Evolutionary conservation across 2,329 filamentous ascomycete species (phyloP).

Genomic region (Lecanicillium sp.): DNA sequence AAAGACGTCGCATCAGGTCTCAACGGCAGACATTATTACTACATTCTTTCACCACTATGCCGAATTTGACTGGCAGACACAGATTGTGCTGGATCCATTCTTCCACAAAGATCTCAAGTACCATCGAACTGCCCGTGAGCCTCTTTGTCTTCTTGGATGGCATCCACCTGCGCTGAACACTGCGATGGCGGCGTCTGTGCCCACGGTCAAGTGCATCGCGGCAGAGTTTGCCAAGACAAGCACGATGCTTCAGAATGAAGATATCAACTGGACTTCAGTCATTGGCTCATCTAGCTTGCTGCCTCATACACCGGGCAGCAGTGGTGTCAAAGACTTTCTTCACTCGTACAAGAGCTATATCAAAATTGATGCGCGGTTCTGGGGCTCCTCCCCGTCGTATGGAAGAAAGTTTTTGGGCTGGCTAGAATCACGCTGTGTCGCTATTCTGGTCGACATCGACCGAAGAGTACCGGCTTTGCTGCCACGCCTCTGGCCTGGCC

Average conservation of each 20-base stretch:
- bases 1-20: constrained; percentile 24
- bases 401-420: constrained; percentile 52
- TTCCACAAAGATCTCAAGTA: constrained; percentile 48
- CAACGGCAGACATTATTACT: constrained; percentile 42
- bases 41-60: constrained; percentile 60
- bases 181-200: constrained; percentile 42
- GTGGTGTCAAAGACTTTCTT: constrained; percentile 40
- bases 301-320: no score
- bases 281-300: constrained; percentile 20
- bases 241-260: constrained; percentile 25
- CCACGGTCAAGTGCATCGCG: constrained; percentile 43
- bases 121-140: constrained; percentile 47
- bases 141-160: constrained; percentile 56
- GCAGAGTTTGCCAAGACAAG: constrained; percentile 43
- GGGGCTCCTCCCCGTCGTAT: constrained; percentile 49
- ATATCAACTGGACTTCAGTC: constrained; percentile 35
- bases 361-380: constrained; percentile 57
- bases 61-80: constrained; percentile 47
- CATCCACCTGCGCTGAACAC: constrained; percentile 56
- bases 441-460: constrained; percentile 51
- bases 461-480: constrained; percentile 42
- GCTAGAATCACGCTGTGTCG: constrained; percentile 54
- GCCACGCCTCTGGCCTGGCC: constrained; percentile 54
- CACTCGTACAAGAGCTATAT: constrained; percentile 44
- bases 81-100: constrained; percentile 51